phyloP scores from a whole-genome alignment of 495 filamentous ascomycete species.

The Aspergillus hancockii region DNA sequence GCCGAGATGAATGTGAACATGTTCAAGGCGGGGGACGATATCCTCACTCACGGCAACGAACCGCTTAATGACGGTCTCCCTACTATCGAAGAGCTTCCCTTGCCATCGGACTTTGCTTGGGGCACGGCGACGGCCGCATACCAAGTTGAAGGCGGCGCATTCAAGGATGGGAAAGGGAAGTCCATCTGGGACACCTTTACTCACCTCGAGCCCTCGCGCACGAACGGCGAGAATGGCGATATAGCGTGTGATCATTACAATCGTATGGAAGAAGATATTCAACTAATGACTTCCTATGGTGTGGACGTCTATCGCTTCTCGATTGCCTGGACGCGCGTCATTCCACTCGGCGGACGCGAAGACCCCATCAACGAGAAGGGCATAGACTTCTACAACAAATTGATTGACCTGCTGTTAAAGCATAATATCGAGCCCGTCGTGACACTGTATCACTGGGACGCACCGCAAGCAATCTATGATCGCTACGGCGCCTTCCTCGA shows the following conservation, averaged over 20 bases:
- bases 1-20: slow-evolving; percentile 9
- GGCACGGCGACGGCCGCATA: slow-evolving; percentile 75
- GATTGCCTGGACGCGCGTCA: slow-evolving; percentile 67
- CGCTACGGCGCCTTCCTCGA: slow-evolving; percentile 44
- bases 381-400: slow-evolving; percentile 40
- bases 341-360: slow-evolving; percentile 48
- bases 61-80: too few relatives aligned
- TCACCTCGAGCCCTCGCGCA: slow-evolving; percentile 63
- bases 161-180: slow-evolving; percentile 62
- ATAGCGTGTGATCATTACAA: slow-evolving; percentile 73
- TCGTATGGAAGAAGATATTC: slow-evolving; percentile 64
- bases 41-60: background rate
- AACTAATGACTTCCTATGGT: slow-evolving; percentile 58
- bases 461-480: slow-evolving; percentile 42
- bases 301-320: slow-evolving; percentile 69
- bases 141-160: slow-evolving; percentile 68
- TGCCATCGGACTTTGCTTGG: slow-evolving; percentile 71
- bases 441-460: slow-evolving; percentile 53
- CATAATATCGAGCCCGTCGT: slow-evolving; percentile 42
- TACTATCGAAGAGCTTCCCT: slow-evolving; percentile 19
- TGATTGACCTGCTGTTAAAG: slow-evolving; percentile 41
- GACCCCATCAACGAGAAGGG: slow-evolving; percentile 38
- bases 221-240: slow-evolving; percentile 55
- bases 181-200: slow-evolving; percentile 74
- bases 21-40: slow-evolving; percentile 7